A percentile compares a stretch with the other conserved stretches of the same genome.
Evolutionary conservation across 2,329 filamentous ascomycete genomes (phyloP).

Genomic region (Teratosphaeria zuluensis): DNA sequence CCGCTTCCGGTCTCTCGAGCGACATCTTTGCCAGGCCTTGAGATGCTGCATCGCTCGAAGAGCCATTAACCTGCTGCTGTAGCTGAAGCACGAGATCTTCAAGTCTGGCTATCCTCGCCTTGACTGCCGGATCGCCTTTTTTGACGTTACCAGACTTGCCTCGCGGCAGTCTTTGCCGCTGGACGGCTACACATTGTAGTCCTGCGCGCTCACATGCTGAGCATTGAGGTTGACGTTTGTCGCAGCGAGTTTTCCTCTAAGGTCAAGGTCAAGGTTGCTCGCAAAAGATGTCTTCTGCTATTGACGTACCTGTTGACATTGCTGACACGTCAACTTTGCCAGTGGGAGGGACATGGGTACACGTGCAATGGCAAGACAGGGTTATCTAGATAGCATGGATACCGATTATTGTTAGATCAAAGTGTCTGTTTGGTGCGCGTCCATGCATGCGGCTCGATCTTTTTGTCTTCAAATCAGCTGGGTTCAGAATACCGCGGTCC

Average conservation of each 20-base stretch:
- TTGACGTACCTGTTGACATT: slow-evolving; percentile 3
- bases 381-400: too few relatives aligned
- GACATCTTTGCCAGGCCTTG: neutral
- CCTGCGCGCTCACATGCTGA: slow-evolving; percentile 3
- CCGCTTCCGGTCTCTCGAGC: neutral
- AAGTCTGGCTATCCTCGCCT: neutral
- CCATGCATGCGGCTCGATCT: too few relatives aligned
- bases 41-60: neutral
- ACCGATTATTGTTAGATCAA: too few relatives aligned
- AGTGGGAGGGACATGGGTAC: neutral
- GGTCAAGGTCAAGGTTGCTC: neutral
- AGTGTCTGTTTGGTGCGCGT: too few relatives aligned
- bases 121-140: neutral
- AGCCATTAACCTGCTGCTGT: neutral
- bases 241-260: slow-evolving; percentile 8
- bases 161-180: slow-evolving; percentile 1
- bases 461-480: too few relatives aligned
- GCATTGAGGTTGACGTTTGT: slow-evolving; percentile 7
- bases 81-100: slow-evolving; percentile 1
- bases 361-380: neutral
- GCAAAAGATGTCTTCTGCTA: neutral
- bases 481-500: too few relatives aligned
- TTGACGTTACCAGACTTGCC: neutral
- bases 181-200: slow-evolving; percentile 1
- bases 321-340: slow-evolving; percentile 3